These are phyloP conservation scores for Salvia hispanica DNA, from an alignment of 257 asterid species.

Conservation along the genomic window DNA sequence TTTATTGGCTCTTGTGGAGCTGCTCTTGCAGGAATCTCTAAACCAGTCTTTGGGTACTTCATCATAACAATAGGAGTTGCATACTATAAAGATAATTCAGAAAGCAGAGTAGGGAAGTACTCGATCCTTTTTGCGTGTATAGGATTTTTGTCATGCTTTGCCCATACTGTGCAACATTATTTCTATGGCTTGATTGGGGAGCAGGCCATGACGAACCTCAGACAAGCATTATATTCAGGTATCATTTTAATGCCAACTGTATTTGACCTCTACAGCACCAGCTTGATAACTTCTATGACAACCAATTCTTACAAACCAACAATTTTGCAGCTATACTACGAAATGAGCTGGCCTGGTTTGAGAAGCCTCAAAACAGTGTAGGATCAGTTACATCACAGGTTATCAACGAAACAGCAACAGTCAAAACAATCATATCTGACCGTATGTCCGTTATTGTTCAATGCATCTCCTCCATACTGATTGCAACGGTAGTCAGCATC, in stretches of 20 bases:
- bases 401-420: constrained; percentile 68
- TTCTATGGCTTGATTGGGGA: constrained; percentile 77
- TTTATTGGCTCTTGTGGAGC: constrained; percentile 65
- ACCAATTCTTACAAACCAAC: constrained; percentile 19
- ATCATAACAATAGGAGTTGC: constrained; percentile 87
- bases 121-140: constrained; percentile 58
- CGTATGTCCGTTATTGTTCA: constrained; percentile 83
- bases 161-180: constrained; percentile 79
- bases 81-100: constrained; percentile 50
- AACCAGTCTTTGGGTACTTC: constrained; percentile 79
- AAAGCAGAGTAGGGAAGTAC: constrained; percentile 57
- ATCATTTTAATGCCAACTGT: constrained; percentile 12
- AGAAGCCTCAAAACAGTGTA: constrained; percentile 64
- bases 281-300: constrained; percentile 9
- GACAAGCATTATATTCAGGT: constrained; percentile 72
- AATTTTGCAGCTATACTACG: constrained; percentile 57
- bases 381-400: constrained; percentile 73
- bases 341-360: constrained; percentile 82
- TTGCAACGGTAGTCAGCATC: constrained; percentile 76
- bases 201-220: constrained; percentile 71
- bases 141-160: constrained; percentile 66
- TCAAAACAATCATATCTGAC: constrained; percentile 76
- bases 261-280: constrained; percentile 21
- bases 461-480: constrained; percentile 75
- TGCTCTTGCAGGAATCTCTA: constrained; percentile 77